Evolutionary conservation across 352 stramenopile species (phyloP), one percentile per base, ranked within the genome.

Genomic region (Phytophthora citrophthora): DNA sequence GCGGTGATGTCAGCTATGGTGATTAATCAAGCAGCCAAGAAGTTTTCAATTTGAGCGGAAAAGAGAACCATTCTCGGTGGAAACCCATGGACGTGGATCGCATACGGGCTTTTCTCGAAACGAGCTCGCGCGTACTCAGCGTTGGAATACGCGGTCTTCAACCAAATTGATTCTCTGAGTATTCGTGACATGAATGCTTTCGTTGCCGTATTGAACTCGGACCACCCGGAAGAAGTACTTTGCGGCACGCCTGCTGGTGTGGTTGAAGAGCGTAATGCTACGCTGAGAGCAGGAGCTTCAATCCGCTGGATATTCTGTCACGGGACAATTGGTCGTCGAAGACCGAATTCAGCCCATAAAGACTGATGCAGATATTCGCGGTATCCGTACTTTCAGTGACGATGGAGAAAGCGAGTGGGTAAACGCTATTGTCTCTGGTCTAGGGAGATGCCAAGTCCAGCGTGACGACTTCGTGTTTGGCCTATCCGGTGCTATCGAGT

Each of bases 201-300:
- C 39, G 27, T 23, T 1, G n/a, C n/a, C n/a, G n/a, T 62, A 11
- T 4, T 61, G 7, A 10, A 11, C n/a, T 68, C 51, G n/a, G n/a
- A n/a, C n/a, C n/a, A 62, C 15, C 60, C 51, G 0, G 60, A 68
- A 60, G 34, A 62, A 48, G 44, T 50, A 12, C 12, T 68, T 10
- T 56, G 38, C 57, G 51, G 51, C 16, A 31, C 20, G 29, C 18
- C 41, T 39, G 9, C 12, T 38, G 43, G 49, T 43, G 31, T 38
- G 36, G 4, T 67, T 20, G 24, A 50, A 4, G 41, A 61, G 0
- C n/a, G 50, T 31, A 41, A 61, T 29, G 41, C 34, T 3, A 55
- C 26, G 1, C 31, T 61, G 29, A 67, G 45, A 18, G 38, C 27
- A 12, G 58, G 49, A 7, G 26, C 58, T 50, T 11, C 34, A 10